These are phyloP conservation scores for Gymnopus androsaceus DNA, from an alignment of 1,284 basidiomycete species.

Conservation along the genomic window DNA sequence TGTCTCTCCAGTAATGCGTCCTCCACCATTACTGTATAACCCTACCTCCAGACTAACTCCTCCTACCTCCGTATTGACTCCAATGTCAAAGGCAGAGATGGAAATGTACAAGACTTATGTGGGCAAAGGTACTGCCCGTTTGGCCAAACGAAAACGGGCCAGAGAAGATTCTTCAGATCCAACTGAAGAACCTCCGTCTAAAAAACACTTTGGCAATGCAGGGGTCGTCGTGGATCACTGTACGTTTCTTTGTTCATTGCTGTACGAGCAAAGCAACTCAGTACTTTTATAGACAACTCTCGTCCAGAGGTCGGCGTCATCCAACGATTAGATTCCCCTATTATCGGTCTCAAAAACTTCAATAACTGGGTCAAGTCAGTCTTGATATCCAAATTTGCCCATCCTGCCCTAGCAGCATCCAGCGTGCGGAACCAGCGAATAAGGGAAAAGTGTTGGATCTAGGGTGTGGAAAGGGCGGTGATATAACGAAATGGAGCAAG, in stretches of 20 bases:
- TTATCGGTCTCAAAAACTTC: constrained; percentile 95
- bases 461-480: constrained; percentile 98
- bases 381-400: constrained; percentile 85
- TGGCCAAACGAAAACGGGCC: constrained; percentile 62
- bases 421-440: constrained; percentile 35
- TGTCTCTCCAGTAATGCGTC: constrained; percentile 28
- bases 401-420: constrained; percentile 52
- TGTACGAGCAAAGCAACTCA: background rate
- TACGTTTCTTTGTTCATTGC: constrained; percentile 37
- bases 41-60: constrained; percentile 64
- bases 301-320: constrained; percentile 89
- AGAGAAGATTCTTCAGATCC: constrained; percentile 43
- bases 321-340: constrained; percentile 88
- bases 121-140: constrained; percentile 56
- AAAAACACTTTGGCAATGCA: constrained; percentile 62
- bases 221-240: constrained; percentile 74
- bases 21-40: constrained; percentile 54
- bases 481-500: constrained; percentile 94
- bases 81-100: constrained; percentile 64
- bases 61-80: constrained; percentile 60
- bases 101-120: constrained; percentile 59
- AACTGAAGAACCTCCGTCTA: constrained; percentile 43
- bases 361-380: constrained; percentile 99
- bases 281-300: constrained; percentile 71
- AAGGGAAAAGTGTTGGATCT: constrained; percentile 88